Evolutionary conservation across 805 yeast species (phyloP), one percentile per base, ranked within the genome.

Genomic region (Ascoidea asiatica): DNA sequence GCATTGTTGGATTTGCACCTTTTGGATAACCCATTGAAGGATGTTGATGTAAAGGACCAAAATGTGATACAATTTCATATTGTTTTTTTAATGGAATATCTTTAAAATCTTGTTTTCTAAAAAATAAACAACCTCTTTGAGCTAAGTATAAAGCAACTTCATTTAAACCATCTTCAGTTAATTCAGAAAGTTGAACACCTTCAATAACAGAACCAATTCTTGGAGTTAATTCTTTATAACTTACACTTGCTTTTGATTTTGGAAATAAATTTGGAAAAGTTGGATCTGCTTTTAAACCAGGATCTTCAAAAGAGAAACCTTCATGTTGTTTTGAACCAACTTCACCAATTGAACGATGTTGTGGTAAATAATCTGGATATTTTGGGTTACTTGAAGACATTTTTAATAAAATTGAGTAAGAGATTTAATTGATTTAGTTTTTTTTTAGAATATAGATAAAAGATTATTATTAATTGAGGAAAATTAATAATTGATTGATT

Each of bases 1-100:
- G 86, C 49, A 81, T 68, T 48, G 78, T 77, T 4, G 83, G 80
- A 48, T 63, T 64, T n/a, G n/a, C n/a, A 6, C 65, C 67, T 49
- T 62, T 65, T 23, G 83, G 87, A 15, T 83, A 78, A 19, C 88
- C 87, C 8, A 83, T 75, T 11, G 84, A 77, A 41, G 86, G 85
- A 56, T 82, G 89, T 48, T 79, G 69, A 59, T 82, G 88, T 48
- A 77, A 67, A 35, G 78, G 77, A 33, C 90, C 89, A 56, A 77
- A 82, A 56, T 81, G 73, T 41, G 60, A 62, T 42, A 82, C 85
- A 61, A 67, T 78, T 37, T 79, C 66, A 38, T 59, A 63, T 42
- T 62, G 59, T 50, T 67, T 70, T 22, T 62, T 64, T 3, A 77
- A 73, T 5, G 80, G 75, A 46, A 70, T 60, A 13, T 69, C 64